Conservation (phyloP, 306 rosid species). For the Vigna nakashimae region DNA sequence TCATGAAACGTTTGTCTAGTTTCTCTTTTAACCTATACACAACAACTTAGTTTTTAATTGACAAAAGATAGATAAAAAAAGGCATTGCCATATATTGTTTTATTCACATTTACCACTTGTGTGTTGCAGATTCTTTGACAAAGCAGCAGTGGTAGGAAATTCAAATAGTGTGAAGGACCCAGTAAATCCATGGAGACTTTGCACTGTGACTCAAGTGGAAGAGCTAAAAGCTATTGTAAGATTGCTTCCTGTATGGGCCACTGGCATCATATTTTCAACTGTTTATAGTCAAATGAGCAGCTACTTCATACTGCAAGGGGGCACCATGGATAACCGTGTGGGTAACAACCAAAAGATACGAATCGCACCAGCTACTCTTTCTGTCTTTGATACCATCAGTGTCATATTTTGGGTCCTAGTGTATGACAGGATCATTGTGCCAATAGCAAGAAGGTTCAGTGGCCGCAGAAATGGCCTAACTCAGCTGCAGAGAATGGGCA, state of each 20-base stretch:
- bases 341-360: constrained; percentile 50
- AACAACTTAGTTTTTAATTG: background rate
- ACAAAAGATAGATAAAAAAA: background rate
- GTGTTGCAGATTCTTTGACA: constrained; percentile 76
- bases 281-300: constrained; percentile 76
- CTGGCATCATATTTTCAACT: constrained; percentile 72
- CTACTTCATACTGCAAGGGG: constrained; percentile 76
- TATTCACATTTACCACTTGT: constrained; percentile 11
- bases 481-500: constrained; percentile 89
- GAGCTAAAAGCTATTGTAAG: constrained; percentile 75
- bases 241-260: constrained; percentile 82
- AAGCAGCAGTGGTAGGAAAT: constrained; percentile 66
- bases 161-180: constrained; percentile 49
- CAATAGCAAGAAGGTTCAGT: constrained; percentile 60
- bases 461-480: constrained; percentile 74
- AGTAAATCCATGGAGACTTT: constrained; percentile 67
- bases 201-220: constrained; percentile 89
- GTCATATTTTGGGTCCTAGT: constrained; percentile 85
- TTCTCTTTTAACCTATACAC: background rate
- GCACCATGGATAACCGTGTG: constrained; percentile 54
- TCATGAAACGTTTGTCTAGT: background rate
- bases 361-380: constrained; percentile 70
- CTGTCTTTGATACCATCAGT: constrained; percentile 72
- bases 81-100: background rate
- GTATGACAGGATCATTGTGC: constrained; percentile 75